A percentile compares a stretch with the other conserved stretches of the same genome.
phyloP scores from a whole-genome alignment of 2,329 filamentous ascomycete species.

The Rhinocladiella mackenziei region DNA sequence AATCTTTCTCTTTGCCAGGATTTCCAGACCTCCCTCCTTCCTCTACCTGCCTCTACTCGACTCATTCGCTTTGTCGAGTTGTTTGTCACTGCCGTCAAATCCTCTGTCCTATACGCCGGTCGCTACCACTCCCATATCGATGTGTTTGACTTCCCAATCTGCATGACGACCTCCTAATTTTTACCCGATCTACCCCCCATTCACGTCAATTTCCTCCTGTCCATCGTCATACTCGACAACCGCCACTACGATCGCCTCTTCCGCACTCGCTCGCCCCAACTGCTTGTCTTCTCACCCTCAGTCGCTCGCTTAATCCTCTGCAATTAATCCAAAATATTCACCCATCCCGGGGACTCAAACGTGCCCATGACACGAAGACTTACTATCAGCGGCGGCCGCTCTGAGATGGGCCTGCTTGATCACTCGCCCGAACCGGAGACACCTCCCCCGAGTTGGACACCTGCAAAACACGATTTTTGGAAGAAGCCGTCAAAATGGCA shows the following conservation, averaged over 20 bases:
- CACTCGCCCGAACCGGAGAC: constrained; percentile 26
- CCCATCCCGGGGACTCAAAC: neutral
- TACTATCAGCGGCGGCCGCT: constrained; percentile 28
- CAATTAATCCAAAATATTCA: too few relatives aligned
- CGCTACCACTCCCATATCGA: too few relatives aligned
- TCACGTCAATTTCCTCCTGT: constrained; percentile 12
- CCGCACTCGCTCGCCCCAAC: neutral
- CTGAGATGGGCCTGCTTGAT: constrained; percentile 29
- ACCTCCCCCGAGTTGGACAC: constrained; percentile 28
- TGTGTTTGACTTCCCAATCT: constrained; percentile 7
- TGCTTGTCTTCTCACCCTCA: constrained; percentile 12
- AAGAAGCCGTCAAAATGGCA: constrained; percentile 31
- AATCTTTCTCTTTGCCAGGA: neutral
- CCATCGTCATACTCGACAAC: constrained; percentile 3
- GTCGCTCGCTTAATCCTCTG: constrained; percentile 19
- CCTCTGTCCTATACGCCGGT: constrained; percentile 5
- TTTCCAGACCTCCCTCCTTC: neutral
- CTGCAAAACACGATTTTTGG: constrained; percentile 29
- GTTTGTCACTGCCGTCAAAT: constrained; percentile 14
- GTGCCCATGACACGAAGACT: constrained; percentile 27
- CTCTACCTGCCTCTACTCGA: constrained; percentile 5
- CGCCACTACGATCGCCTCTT: constrained; percentile 1
- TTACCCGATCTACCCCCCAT: constrained; percentile 3
- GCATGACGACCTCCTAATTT: constrained; percentile 12
- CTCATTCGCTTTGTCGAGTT: constrained; percentile 24